Evolutionary conservation across 176 grass and related monocot species (phyloP).

Genomic region (Zea luxurians): DNA sequence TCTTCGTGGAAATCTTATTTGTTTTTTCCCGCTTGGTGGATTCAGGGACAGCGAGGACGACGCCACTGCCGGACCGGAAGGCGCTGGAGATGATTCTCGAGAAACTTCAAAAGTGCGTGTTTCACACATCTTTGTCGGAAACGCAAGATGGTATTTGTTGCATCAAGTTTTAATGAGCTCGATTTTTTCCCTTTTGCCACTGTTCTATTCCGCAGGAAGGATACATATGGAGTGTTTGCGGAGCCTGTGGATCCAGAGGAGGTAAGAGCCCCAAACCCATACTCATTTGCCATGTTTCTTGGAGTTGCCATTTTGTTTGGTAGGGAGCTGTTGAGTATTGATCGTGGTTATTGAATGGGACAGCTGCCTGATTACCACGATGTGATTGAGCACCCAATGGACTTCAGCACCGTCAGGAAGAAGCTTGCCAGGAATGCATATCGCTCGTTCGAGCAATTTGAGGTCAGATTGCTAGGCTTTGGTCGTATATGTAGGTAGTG

Average conservation of each 20-base stretch:
- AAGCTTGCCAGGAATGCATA: slow-evolving; percentile 82
- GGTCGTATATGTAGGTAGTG: background rate
- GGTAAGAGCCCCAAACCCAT: slow-evolving; percentile 41
- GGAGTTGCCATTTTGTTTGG: slow-evolving; percentile 20
- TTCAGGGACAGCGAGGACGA: slow-evolving; percentile 51
- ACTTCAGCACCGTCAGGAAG: slow-evolving; percentile 84
- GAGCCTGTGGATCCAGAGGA: slow-evolving; percentile 91
- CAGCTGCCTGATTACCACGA: slow-evolving; percentile 96
- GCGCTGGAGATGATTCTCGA: slow-evolving; percentile 81
- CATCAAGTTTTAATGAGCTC: slow-evolving; percentile 37
- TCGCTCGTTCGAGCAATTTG: slow-evolving; percentile 87
- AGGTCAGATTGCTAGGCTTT: slow-evolving; percentile 52
- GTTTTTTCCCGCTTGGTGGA: background rate
- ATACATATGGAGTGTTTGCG: slow-evolving; percentile 87
- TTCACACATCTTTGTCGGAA: slow-evolving; percentile 7
- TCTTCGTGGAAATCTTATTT: slow-evolving; percentile 27
- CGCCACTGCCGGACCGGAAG: slow-evolving; percentile 74
- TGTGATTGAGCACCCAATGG: slow-evolving; percentile 99
- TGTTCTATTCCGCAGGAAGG: slow-evolving; percentile 72
- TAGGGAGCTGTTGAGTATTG: slow-evolving; percentile 23
- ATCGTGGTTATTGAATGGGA: slow-evolving; percentile 42
- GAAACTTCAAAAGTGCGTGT: slow-evolving; percentile 87
- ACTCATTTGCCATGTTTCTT: slow-evolving; percentile 25
- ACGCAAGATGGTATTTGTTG: slow-evolving; percentile 19
- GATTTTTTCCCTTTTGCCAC: slow-evolving; percentile 18